Evolutionary conservation across 1,284 basidiomycete genomes (phyloP).

Genomic region (Grifola frondosa): DNA sequence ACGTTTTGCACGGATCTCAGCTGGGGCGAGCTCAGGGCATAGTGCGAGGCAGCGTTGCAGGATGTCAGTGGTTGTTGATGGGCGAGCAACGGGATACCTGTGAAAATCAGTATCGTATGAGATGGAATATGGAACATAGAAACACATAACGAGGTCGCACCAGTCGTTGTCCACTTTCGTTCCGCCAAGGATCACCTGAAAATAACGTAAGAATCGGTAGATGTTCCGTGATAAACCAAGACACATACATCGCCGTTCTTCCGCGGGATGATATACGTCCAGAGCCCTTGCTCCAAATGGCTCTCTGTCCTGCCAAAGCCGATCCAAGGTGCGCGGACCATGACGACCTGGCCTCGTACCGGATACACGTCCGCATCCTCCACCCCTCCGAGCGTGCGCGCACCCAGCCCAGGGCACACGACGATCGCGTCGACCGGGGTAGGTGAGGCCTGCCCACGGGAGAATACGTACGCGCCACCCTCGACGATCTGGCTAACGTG

Average conservation of each 20-base stretch:
- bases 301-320: slow-evolving; percentile 57
- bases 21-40: slow-evolving; percentile 68
- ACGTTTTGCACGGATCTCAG: slow-evolving; percentile 47
- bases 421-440: slow-evolving; percentile 50
- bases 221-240: not conserved
- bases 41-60: slow-evolving; percentile 55
- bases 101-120: not conserved
- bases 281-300: slow-evolving; percentile 43
- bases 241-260: slow-evolving; percentile 60
- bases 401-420: slow-evolving; percentile 63
- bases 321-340: slow-evolving; percentile 54
- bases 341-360: slow-evolving; percentile 51
- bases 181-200: slow-evolving; percentile 66
- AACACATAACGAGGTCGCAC: slow-evolving; percentile 31
- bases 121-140: not conserved
- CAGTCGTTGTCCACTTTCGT: slow-evolving; percentile 64
- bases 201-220: not conserved
- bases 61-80: slow-evolving; percentile 61
- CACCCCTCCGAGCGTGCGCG: slow-evolving; percentile 45
- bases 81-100: slow-evolving; percentile 57
- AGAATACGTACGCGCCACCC: slow-evolving; percentile 48
- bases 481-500: slow-evolving; percentile 69
- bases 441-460: slow-evolving; percentile 18
- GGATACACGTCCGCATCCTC: slow-evolving; percentile 49
- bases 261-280: slow-evolving; percentile 74